Conservation (phyloP, 73 alveolate species). For the Tetrahymena malaccensis region DNA sequence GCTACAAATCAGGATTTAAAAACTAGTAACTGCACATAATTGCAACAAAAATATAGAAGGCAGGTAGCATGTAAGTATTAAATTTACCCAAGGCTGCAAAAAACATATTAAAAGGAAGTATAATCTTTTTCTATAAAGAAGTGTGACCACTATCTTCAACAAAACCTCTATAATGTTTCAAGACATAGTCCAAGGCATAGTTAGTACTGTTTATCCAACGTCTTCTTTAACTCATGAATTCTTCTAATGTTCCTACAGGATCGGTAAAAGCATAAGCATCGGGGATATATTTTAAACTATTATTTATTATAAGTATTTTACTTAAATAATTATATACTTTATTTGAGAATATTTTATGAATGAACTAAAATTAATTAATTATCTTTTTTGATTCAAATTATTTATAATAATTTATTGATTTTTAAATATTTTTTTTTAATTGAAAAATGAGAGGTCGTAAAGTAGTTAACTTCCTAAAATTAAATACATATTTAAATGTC, state of each 20-base stretch:
- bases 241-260: constrained; percentile 36
- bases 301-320: not conserved
- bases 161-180: constrained; percentile 3
- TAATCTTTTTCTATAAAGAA: not conserved
- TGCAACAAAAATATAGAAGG: not conserved
- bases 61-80: not conserved
- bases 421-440: too few relatives aligned
- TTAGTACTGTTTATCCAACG: constrained; percentile 62
- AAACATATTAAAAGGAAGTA: not conserved
- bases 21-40: not conserved
- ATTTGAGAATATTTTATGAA: too few relatives aligned
- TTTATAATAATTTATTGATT: too few relatives aligned
- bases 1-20: not conserved
- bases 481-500: too few relatives aligned
- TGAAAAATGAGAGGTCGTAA: too few relatives aligned
- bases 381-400: too few relatives aligned
- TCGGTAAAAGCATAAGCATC: constrained; percentile 54
- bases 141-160: constrained; percentile 21
- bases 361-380: not conserved
- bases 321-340: not conserved
- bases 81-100: not conserved
- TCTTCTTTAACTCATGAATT: constrained; percentile 48
- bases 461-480: too few relatives aligned
- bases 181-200: constrained; percentile 45
- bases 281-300: constrained; percentile 37